phyloP scores from a whole-genome alignment of 2,329 filamentous ascomycete genomes.

The Scedosporium boydii region DNA sequence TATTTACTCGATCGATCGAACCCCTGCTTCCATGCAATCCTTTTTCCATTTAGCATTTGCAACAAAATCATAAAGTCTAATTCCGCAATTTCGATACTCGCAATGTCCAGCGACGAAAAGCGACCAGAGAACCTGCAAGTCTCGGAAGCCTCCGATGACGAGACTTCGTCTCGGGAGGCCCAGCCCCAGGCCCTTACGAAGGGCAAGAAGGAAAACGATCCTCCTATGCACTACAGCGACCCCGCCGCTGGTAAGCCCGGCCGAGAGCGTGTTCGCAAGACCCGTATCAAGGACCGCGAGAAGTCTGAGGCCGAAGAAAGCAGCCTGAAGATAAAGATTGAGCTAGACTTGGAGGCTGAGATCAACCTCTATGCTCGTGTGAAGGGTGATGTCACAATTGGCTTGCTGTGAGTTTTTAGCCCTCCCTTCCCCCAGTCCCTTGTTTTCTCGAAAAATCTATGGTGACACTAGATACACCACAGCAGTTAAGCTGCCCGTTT shows the following conservation, averaged over 20 bases:
- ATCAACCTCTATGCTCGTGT: conserved; percentile 51
- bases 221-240: conserved; percentile 79
- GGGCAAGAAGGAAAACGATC: neutral
- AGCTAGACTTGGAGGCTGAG: conserved; percentile 54
- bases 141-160: neutral
- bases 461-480: neutral
- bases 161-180: neutral
- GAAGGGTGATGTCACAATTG: conserved; percentile 52
- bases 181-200: neutral
- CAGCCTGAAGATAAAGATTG: conserved; percentile 46
- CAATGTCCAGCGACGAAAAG: neutral
- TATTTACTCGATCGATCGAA: too few relatives aligned
- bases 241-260: conserved; percentile 66
- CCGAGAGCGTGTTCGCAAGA: conserved; percentile 1
- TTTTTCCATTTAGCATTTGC: too few relatives aligned
- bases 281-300: conserved; percentile 5
- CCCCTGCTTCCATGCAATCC: too few relatives aligned
- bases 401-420: conserved; percentile 34
- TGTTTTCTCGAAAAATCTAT: neutral
- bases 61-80: too few relatives aligned
- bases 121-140: neutral
- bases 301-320: conserved; percentile 2
- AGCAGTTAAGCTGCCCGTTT: neutral
- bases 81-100: neutral
- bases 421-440: neutral